Base-by-base conservation (phyloP, 768 basidiomycete species). In the Candolleomyces aberdarensis region DNA sequence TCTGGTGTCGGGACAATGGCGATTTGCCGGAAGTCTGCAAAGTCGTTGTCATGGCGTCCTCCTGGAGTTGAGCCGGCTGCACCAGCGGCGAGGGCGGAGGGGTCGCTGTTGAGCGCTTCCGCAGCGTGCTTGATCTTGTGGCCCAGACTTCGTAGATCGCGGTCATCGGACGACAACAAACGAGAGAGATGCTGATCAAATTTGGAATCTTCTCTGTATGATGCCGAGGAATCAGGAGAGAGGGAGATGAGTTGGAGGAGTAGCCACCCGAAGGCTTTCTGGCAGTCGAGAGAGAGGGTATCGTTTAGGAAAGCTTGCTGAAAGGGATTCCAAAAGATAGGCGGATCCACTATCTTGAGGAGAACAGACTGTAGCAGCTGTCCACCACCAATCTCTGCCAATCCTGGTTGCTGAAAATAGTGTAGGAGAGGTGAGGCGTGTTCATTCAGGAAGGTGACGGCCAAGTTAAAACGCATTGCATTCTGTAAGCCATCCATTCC, bases 1-100 rank as follows among this genome's bases (percentile, higher is more conserved):
- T 83, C 80, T 0, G 84, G 78, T 5, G 86, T 86, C 1, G 88
- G 88, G 5, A 86, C 71, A 43, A 90, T 85, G n/a, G 82, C 70
- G 19, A 89, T 85, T 8, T 80, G 62, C 8, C 83, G 81, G 63
- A 87, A 89, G 57, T 88, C 79, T 14, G 70, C 71, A 51, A 83
- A 83, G 68, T 90, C 88, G 56, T 90, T 89, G 64, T 88, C 86
- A 59, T 89, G 88, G 2, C 88, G 77, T 3, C 87, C 88, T 0
- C 88, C 88, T 1, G 88, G 83, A 8, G 72, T 70, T 20, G 67
- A 63, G 1, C 71, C 75, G 17, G 29, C 48, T 3, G 17, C 15
- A 10, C 29, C 40, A 19, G 19, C 17, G 11, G 49, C 11, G 13
- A 54, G 7, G 22, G 44, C 15, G 9, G 15, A 20, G 5, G 22